Evolutionary conservation across 176 grass and related monocot genomes (phyloP).

Genomic region (Oryza nivara): DNA sequence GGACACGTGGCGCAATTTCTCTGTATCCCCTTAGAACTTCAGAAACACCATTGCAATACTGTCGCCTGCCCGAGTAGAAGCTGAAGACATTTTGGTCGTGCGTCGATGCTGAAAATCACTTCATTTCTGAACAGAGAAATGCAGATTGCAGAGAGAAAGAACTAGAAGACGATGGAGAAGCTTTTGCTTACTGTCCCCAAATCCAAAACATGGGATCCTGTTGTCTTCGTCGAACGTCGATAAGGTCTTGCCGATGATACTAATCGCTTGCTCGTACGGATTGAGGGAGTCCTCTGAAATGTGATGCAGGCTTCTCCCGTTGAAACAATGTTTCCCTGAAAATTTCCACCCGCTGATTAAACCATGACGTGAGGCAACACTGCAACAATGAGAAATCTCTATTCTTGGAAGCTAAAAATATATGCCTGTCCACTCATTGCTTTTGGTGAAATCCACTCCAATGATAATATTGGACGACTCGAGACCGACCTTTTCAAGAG

Average conservation of each 20-base stretch:
- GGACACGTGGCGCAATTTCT: conserved; percentile 37
- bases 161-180: not conserved
- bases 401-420: not conserved
- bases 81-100: conserved; percentile 61
- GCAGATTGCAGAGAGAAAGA: not conserved
- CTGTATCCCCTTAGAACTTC: conserved; percentile 62
- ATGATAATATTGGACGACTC: conserved; percentile 65
- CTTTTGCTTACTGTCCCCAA: conserved; percentile 45
- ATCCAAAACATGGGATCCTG: conserved; percentile 58
- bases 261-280: conserved; percentile 56
- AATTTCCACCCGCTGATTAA: not conserved
- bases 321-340: conserved; percentile 49
- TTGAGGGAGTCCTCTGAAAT: conserved; percentile 26
- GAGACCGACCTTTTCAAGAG: conserved; percentile 36
- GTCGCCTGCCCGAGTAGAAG: conserved; percentile 41
- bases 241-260: conserved; percentile 41
- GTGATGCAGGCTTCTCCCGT: conserved; percentile 50
- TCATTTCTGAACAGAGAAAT: not conserved
- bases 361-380: not conserved
- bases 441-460: conserved; percentile 70
- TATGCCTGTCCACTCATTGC: conserved; percentile 63
- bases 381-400: not conserved
- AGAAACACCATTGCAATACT: conserved; percentile 32
- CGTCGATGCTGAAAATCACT: conserved; percentile 43
- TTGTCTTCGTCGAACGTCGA: conserved; percentile 52